Evolutionary conservation across 129 eudicot species (phyloP).

Genomic region (Apium graveolens): DNA sequence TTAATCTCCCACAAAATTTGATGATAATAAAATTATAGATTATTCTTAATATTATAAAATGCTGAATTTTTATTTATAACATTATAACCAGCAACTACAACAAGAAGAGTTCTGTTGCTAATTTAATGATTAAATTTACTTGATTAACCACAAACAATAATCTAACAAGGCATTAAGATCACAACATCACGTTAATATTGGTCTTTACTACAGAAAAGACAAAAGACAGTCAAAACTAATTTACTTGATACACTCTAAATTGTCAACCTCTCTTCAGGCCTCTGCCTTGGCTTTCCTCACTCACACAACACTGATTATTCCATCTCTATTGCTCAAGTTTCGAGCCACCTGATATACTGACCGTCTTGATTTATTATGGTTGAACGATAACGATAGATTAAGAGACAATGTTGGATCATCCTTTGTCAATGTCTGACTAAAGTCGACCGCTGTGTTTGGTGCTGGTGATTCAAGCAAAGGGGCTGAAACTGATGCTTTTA

Average conservation of each 20-base stretch:
- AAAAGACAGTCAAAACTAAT: conserved; percentile 25
- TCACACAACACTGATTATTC: conserved; percentile 54
- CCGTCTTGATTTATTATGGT: conserved; percentile 21
- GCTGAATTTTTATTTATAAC: too few species aligned
- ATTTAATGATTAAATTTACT: not conserved
- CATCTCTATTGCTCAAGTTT: conserved; percentile 46
- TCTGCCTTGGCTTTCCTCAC: conserved; percentile 10
- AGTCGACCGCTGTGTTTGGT: conserved; percentile 21
- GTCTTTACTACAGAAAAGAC: conserved; percentile 47
- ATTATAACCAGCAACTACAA: too few species aligned
- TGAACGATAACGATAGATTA: conserved; percentile 42
- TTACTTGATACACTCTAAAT: conserved; percentile 5
- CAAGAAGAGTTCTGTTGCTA: conserved; percentile 11
- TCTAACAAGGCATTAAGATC: conserved; percentile 16
- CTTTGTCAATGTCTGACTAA: conserved; percentile 15
- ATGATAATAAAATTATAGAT: too few species aligned
- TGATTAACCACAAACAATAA: conserved; percentile 19
- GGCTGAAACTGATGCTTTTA: conserved; percentile 21
- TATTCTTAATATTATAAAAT: too few species aligned
- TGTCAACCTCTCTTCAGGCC: not conserved
- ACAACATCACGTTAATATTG: conserved; percentile 15
- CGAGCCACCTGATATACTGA: conserved; percentile 26
- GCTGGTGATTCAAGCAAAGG: conserved; percentile 20
- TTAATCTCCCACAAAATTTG: too few species aligned
- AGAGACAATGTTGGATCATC: conserved; percentile 39